phyloP scores from a whole-genome alignment of 495 filamentous ascomycete species.

The Parathielavia appendiculata region DNA sequence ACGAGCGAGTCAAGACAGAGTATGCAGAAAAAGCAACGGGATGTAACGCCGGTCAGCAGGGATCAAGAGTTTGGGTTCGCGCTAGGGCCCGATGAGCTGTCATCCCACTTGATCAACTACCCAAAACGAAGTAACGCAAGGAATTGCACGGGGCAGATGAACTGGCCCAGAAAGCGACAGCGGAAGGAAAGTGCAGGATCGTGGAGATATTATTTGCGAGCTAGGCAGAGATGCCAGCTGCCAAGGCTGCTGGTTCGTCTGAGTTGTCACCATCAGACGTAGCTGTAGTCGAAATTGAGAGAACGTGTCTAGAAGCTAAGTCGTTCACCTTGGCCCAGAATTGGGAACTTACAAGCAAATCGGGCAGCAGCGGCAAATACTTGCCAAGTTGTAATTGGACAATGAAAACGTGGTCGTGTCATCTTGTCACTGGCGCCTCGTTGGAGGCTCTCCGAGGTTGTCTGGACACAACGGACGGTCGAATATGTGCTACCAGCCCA shows the following conservation, averaged over 20 bases:
- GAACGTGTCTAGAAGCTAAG: background rate
- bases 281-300: slow-evolving; percentile 7
- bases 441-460: background rate
- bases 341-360: slow-evolving; percentile 5
- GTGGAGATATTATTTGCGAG: background rate
- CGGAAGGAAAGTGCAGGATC: background rate
- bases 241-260: slow-evolving; percentile 9
- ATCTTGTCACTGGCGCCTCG: background rate
- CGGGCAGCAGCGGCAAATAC: slow-evolving; percentile 5
- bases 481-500: slow-evolving; percentile 1
- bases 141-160: slow-evolving; percentile 7
- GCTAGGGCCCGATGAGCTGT: slow-evolving; percentile 18
- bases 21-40: slow-evolving; percentile 7
- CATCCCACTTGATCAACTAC: slow-evolving; percentile 14
- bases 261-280: slow-evolving; percentile 18
- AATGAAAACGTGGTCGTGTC: background rate
- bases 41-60: background rate
- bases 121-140: slow-evolving; percentile 15
- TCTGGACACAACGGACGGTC: background rate
- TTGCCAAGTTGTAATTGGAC: slow-evolving; percentile 11
- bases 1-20: background rate
- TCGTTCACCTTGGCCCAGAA: slow-evolving; percentile 3
- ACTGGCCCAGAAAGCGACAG: slow-evolving; percentile 1
- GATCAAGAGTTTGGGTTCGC: background rate
- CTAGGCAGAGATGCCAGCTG: slow-evolving; percentile 21